A percentile compares a stretch with the other conserved stretches of the same genome.
These are phyloP conservation scores for Aspergillus sergii DNA, from an alignment of 2,329 filamentous ascomycete genomes.

Conservation along the genomic window DNA sequence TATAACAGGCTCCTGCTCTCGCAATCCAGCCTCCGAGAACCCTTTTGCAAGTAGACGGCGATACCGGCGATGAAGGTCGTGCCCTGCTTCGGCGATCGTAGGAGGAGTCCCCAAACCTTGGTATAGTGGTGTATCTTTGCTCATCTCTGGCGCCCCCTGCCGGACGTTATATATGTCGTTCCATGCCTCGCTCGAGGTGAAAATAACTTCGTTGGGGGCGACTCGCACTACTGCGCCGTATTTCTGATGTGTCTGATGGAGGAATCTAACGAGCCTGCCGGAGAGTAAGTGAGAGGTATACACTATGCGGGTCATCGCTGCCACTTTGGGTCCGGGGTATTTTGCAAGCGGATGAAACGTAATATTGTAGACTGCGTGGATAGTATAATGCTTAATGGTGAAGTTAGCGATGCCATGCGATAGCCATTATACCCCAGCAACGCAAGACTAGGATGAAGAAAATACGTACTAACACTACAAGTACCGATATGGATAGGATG, in stretches of 20 bases:
- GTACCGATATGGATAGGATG: neutral
- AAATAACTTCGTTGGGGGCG: neutral
- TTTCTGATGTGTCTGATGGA: neutral
- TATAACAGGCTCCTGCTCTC: slow-evolving; percentile 37
- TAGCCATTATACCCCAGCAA: neutral
- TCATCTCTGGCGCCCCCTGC: neutral
- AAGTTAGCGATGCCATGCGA: neutral
- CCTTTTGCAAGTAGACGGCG: slow-evolving; percentile 37
- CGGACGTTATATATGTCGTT: neutral
- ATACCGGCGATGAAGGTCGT: slow-evolving; percentile 31
- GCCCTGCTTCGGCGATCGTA: slow-evolving; percentile 21
- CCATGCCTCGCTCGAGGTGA: neutral
- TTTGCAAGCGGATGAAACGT: neutral
- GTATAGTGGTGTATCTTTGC: neutral
- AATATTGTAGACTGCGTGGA: neutral
- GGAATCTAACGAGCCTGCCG: neutral
- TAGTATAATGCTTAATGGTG: neutral
- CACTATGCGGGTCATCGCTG: neutral
- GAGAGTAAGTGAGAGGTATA: neutral
- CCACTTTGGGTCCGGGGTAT: neutral
- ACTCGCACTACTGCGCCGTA: neutral
- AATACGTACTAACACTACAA: neutral
- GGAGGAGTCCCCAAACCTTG: too few species aligned
- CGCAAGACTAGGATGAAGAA: neutral
- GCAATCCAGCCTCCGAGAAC: slow-evolving; percentile 39